Conservation (phyloP, 2,329 filamentous ascomycete genomes). For the Blastomyces percursus region DNA sequence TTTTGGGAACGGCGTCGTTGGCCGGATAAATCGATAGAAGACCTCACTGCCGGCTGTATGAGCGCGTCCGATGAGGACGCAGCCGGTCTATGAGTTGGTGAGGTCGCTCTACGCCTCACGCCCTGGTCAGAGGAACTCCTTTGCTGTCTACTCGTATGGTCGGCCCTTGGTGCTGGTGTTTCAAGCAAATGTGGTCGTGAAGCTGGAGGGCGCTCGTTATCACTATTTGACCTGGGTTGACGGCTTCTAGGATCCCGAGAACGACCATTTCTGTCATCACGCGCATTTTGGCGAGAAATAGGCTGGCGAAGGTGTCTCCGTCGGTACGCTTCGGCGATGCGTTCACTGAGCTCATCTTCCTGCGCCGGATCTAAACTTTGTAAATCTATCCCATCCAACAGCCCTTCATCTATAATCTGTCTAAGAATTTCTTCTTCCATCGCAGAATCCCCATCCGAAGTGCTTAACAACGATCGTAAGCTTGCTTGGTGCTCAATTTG, state of each 20-base stretch:
- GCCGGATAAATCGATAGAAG: slow-evolving; percentile 52
- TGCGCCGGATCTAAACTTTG: slow-evolving; percentile 74
- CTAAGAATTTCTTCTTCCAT: slow-evolving; percentile 81
- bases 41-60: slow-evolving; percentile 42
- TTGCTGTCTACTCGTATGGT: slow-evolving; percentile 10
- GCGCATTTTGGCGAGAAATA: background rate
- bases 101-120: slow-evolving; percentile 17
- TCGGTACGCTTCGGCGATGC: slow-evolving; percentile 80
- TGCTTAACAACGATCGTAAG: slow-evolving; percentile 70
- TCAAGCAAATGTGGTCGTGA: slow-evolving; percentile 18
- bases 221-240: slow-evolving; percentile 3
- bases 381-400: slow-evolving; percentile 78
- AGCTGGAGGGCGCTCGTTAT: slow-evolving; percentile 13
- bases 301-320: slow-evolving; percentile 47
- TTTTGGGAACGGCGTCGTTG: slow-evolving; percentile 15
- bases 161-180: slow-evolving; percentile 9
- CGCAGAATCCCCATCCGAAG: slow-evolving; percentile 62
- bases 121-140: slow-evolving; percentile 21
- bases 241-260: background rate
- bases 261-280: background rate
- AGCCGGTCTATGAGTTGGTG: slow-evolving; percentile 23
- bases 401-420: slow-evolving; percentile 76
- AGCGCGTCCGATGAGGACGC: slow-evolving; percentile 19
- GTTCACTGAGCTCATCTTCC: slow-evolving; percentile 81
- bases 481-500: slow-evolving; percentile 84